phyloP scores from a whole-genome alignment of 163 green algal species.

The Chlamydomonas reinhardtii region DNA sequence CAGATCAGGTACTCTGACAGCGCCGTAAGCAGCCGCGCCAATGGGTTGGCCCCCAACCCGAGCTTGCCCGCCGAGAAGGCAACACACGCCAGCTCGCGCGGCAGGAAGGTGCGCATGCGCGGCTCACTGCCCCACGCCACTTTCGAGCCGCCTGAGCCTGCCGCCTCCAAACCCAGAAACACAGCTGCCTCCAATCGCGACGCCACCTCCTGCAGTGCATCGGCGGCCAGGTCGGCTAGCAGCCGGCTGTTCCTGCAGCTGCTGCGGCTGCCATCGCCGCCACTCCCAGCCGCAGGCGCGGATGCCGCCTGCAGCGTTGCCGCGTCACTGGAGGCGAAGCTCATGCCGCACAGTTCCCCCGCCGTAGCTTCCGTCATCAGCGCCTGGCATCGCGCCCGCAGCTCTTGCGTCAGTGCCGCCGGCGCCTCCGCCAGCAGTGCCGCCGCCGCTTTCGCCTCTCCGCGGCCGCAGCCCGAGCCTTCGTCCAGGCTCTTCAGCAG shows the following conservation, averaged over 20 bases:
- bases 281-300: too few relatives aligned
- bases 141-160: background rate
- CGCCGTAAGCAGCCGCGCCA: conserved; percentile 3
- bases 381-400: too few relatives aligned
- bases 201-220: background rate
- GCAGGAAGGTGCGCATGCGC: background rate
- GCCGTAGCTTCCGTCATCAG: too few relatives aligned
- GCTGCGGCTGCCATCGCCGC: background rate
- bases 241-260: background rate
- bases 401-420: too few relatives aligned
- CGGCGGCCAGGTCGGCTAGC: too few relatives aligned
- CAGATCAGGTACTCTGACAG: background rate
- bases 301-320: too few relatives aligned
- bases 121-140: background rate
- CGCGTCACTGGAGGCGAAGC: too few relatives aligned
- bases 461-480: too few relatives aligned
- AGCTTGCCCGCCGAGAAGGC: conserved; percentile 21
- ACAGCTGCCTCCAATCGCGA: background rate
- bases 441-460: too few relatives aligned
- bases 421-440: too few relatives aligned
- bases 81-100: conserved; percentile 25
- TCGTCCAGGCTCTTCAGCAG: too few relatives aligned
- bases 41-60: background rate
- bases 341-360: too few relatives aligned
- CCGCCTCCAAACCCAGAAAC: background rate